Percentiles rank a stretch among this genome's conserved stretches.
phyloP scores from a whole-genome alignment of 805 yeast species.

The Barnettozyma californica region DNA sequence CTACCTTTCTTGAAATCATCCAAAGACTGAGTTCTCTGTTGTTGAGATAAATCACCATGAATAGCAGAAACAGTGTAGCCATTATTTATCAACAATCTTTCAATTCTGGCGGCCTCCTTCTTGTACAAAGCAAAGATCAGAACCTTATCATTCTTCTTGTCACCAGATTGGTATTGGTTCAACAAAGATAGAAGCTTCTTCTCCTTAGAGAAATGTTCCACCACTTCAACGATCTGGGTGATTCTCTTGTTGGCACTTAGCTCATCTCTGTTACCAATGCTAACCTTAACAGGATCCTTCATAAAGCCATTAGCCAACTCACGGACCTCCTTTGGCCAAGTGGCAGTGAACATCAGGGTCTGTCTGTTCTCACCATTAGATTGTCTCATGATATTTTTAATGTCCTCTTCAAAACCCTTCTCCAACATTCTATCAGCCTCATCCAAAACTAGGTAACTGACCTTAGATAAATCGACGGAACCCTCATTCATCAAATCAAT shows the following conservation, averaged over 20 bases:
- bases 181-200: constrained; percentile 65
- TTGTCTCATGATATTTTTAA: constrained; percentile 69
- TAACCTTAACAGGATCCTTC: constrained; percentile 80
- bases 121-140: constrained; percentile 92
- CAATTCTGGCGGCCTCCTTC: constrained; percentile 93
- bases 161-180: constrained; percentile 66
- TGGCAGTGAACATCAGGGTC: constrained; percentile 98
- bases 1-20: constrained; percentile 79
- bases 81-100: constrained; percentile 62
- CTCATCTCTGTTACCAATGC: constrained; percentile 93
- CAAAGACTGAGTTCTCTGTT: constrained; percentile 84
- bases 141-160: constrained; percentile 68
- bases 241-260: constrained; percentile 91
- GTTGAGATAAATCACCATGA: constrained; percentile 93
- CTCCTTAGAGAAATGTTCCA: constrained; percentile 79
- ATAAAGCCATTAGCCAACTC: constrained; percentile 83
- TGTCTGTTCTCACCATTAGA: constrained; percentile 58
- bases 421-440: constrained; percentile 99
- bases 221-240: constrained; percentile 87
- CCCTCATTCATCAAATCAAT: constrained; percentile 89
- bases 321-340: constrained; percentile 99
- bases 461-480: constrained; percentile 58
- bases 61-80: constrained; percentile 86
- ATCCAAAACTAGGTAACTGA: constrained; percentile 81
- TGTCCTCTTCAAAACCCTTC: constrained; percentile 97